These are phyloP conservation scores for Blastomyces emzantsi DNA, from an alignment of 2,329 filamentous ascomycete species.

Conservation along the genomic window DNA sequence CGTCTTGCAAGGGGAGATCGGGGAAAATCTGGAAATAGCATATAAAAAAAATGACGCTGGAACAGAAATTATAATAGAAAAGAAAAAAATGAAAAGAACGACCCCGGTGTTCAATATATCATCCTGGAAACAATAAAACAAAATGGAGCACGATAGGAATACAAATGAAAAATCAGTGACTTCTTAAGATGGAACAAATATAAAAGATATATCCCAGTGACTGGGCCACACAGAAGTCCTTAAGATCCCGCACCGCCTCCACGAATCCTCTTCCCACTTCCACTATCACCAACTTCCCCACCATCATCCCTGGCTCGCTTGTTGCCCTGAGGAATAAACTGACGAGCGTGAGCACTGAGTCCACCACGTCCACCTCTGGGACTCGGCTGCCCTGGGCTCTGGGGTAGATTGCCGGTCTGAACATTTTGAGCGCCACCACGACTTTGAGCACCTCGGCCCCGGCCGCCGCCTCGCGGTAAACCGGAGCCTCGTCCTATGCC, in stretches of 20 bases:
- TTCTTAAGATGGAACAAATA: conserved; percentile 15
- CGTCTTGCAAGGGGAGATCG: not conserved
- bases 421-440: conserved; percentile 39
- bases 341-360: conserved; percentile 43
- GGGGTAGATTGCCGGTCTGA: conserved; percentile 29
- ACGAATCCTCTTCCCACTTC: conserved; percentile 41
- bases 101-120: not conserved
- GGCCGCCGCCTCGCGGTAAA: conserved; percentile 34
- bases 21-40: not conserved
- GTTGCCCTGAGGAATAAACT: conserved; percentile 50
- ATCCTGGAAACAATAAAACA: not conserved
- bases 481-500: conserved; percentile 30
- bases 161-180: conserved; percentile 7
- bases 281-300: conserved; percentile 27
- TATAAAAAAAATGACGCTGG: not conserved
- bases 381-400: conserved; percentile 24
- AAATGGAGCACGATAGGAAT: conserved; percentile 8
- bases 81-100: not conserved
- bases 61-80: not conserved
- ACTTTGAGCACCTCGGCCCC: conserved; percentile 32
- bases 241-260: conserved; percentile 26
- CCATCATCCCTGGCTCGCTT: conserved; percentile 49
- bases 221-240: conserved; percentile 17
- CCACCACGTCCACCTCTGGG: conserved; percentile 29
- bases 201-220: conserved; percentile 1